Evolutionary conservation across 805 yeast genomes (phyloP), one percentile per base, ranked within the genome.

Genomic region (Nakazawaea wyomingensis): DNA sequence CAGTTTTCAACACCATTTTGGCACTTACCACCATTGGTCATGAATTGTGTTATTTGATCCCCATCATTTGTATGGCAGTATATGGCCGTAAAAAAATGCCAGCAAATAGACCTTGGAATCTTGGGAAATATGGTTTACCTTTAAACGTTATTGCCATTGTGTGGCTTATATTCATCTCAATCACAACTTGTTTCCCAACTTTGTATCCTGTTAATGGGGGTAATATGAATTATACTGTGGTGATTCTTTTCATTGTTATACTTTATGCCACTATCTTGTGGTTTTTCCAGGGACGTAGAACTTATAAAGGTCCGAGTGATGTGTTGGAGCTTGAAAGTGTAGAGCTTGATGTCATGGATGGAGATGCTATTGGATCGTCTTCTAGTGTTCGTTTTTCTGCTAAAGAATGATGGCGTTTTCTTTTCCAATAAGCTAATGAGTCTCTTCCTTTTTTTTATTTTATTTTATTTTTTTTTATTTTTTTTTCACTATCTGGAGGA

Each of bases 1-100:
- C 58, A 22, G 65, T 62, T 14, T 57, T 61, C 50, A 53, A 54
- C 48, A 64, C 67, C 9, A 58, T 64, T 21, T 44, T 62, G 17
- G 62, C 66, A 3, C 46, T 62, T 5, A 39, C 54, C 21, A 60
- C 62, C 47, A 56, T 60, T 29, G 62, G 65, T 36, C 54, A 54
- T 32, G 60, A 61, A 40, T 39, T 61, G 13, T 59, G 65, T 7
- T 62, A 61, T 41, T 36, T 59, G 34, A 49, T 60, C 37, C 65
- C 66, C 29, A 61, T 62, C 35, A 38, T 47, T 21, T 36, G 56
- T 37, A 49, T 52, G 61, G 37, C 41, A 49, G 11, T 52, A 5
- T 46, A 46, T 22, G 60, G 58, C 18, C 50, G 58, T 43, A 39
- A 50, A 8, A 45, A 50, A 26, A 42, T 54, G 40, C 50, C 51